Evolutionary conservation across 495 filamentous ascomycete species (phyloP), one percentile per base, ranked within the genome.

Genomic region (Hypoxylon cercidicola): DNA sequence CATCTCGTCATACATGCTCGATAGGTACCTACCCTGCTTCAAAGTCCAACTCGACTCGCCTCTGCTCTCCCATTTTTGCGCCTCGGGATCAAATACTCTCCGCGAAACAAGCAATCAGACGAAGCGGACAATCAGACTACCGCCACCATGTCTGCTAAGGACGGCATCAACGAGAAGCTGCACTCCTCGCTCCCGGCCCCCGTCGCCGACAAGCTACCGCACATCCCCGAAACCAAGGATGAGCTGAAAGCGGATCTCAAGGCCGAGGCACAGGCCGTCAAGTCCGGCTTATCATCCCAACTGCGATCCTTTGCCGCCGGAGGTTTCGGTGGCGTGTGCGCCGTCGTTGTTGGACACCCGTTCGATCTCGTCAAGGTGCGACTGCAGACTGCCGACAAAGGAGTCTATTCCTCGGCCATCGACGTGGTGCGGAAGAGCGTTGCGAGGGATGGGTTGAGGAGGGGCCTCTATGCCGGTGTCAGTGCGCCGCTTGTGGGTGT

Each of bases 301-400:
- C 60, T 96, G 40, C 90, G 94, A 35, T 95, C 93, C 15, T 85
- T 98, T 30, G 90, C 80, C 12, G 94, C 94, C 2, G 95, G 96
- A 64, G 96, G 92, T 30, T 94, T 94, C 52, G 95, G 95, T 60
- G 96, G 96, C 71, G 81, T 98, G 28, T 97, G 91, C 78, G 94
- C 95, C 23, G 96, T 98, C 40, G 68, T 99, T 18, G 88, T 94
- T 63, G 95, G 95, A 40, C 96, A 98, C 78, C 95, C 95, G 7
- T 99, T 99, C 72, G 95, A 99, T 72, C 81, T 99, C 61, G 94
- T 98, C 71, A 99, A 99, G 78, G 95, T 99, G 58, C 90, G 96
- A 35, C 75, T 99, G 75, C 95, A 99, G 82, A 99, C 95, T 0
- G 92, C 95, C 15, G 93, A 97, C 78, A 90, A 88, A 80, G 96